A percentile compares a stretch with the other conserved stretches of the same genome.
These are phyloP conservation scores for Boletellus dicymbophilus DNA, from an alignment of 1,284 basidiomycete genomes.

Conservation along the genomic window DNA sequence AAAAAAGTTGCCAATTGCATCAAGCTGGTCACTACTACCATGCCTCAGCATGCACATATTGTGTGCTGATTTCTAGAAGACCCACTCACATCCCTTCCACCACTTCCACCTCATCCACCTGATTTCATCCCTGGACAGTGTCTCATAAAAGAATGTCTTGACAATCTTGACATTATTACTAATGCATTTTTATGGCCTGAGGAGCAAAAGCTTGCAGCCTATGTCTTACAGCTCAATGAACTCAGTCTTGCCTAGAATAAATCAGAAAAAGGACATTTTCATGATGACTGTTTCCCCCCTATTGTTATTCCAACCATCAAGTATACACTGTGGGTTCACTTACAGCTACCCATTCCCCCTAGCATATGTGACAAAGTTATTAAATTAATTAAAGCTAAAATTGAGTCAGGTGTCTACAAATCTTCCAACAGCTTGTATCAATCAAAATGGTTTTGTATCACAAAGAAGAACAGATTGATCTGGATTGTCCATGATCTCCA, in stretches of 20 bases:
- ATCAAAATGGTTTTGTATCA: not conserved
- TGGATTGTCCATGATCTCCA: not conserved
- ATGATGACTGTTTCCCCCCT: conserved; percentile 15
- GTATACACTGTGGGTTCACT: conserved; percentile 25
- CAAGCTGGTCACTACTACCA: not conserved
- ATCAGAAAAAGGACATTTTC: conserved; percentile 21
- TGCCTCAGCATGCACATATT: not conserved
- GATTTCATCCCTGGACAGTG: not conserved
- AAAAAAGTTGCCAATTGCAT: not conserved
- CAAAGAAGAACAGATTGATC: not conserved
- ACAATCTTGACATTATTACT: not conserved
- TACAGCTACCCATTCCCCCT: conserved; percentile 21
- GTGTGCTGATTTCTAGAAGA: not conserved
- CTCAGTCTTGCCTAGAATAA: conserved; percentile 28
- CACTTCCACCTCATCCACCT: not conserved
- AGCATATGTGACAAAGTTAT: conserved; percentile 8
- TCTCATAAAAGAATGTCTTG: not conserved
- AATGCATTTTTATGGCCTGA: not conserved
- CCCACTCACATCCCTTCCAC: not conserved
- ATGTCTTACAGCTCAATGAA: not conserved
- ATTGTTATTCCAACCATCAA: conserved; percentile 17
- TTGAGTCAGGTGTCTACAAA: not conserved
- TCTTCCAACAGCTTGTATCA: not conserved
- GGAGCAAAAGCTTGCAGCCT: too few species aligned
- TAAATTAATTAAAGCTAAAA: not conserved